Evolutionary conservation across 2,329 filamentous ascomycete species (phyloP).

Genomic region (Neofusicoccum kwambonambiense): DNA sequence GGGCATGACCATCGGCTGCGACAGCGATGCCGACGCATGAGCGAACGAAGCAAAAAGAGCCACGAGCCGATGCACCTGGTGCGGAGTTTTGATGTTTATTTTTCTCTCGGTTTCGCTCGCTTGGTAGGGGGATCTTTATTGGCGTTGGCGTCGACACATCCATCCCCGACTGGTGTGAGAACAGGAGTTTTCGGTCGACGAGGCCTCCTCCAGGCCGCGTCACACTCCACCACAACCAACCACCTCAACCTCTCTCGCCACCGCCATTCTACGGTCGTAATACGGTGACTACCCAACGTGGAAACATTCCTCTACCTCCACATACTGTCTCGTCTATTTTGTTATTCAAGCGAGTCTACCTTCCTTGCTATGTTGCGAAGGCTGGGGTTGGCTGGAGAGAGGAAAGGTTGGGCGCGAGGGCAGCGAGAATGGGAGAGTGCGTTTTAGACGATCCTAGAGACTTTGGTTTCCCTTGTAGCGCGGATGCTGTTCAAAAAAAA

Average conservation of each 20-base stretch:
- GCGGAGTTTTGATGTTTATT: not conserved
- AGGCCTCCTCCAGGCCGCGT: not conserved
- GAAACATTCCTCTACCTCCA: not conserved
- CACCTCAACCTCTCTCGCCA: not conserved
- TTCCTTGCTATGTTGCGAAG: not conserved
- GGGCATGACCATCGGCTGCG: slow-evolving; percentile 16
- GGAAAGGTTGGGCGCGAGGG: not conserved
- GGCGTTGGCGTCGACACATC: not conserved
- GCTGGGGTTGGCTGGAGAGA: not conserved
- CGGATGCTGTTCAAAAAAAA: no score
- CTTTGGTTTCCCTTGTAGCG: not conserved
- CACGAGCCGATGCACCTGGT: not conserved
- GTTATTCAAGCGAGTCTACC: not conserved
- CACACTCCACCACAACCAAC: not conserved
- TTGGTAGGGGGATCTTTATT: not conserved
- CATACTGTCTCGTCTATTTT: not conserved
- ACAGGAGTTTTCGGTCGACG: not conserved
- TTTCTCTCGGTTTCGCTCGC: not conserved
- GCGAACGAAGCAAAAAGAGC: not conserved
- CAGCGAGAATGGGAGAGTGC: not conserved
- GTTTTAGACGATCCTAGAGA: not conserved
- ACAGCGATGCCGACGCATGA: slow-evolving; percentile 19
- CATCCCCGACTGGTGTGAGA: not conserved
- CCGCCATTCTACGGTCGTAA: not conserved
- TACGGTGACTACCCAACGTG: not conserved